phyloP scores from a whole-genome alignment of 2,329 filamentous ascomycete genomes.

The Geoglossum cookeanum region DNA sequence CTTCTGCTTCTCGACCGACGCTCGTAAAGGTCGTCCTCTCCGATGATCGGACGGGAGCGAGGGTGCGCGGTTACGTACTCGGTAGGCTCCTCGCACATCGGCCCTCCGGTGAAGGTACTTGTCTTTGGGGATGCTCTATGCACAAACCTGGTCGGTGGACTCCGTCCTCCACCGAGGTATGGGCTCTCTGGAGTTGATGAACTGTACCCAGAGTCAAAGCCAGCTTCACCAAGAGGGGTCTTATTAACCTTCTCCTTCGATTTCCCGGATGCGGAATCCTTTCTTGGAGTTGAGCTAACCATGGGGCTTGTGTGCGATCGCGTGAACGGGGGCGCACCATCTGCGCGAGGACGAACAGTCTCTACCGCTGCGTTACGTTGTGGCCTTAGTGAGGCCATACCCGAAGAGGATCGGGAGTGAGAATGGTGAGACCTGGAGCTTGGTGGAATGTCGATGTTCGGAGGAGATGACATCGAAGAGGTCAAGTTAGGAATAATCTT shows the following conservation, averaged over 20 bases:
- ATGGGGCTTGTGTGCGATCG: neutral
- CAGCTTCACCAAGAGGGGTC: neutral
- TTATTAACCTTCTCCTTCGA: neutral
- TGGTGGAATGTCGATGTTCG: neutral
- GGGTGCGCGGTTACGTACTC: neutral
- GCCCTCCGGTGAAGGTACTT: neutral
- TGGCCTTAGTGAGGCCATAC: neutral
- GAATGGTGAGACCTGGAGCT: neutral
- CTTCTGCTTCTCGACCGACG: neutral
- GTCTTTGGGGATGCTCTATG: neutral
- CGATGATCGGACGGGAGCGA: neutral
- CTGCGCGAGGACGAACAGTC: neutral
- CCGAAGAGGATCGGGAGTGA: neutral
- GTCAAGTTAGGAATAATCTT: neutral
- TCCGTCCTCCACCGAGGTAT: neutral
- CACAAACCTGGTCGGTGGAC: neutral
- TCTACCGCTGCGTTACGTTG: neutral
- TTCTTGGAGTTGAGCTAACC: neutral
- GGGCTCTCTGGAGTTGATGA: neutral
- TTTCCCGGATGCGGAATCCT: neutral
- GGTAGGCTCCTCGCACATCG: neutral
- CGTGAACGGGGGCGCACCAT: neutral
- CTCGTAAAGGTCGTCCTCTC: neutral
- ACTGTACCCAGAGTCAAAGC: conserved; percentile 1
- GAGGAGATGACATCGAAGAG: neutral